Percentiles rank a stretch among this genome's conserved stretches.
phyloP scores from a whole-genome alignment of 169 alveolate species.

The Eimeria tenella region DNA sequence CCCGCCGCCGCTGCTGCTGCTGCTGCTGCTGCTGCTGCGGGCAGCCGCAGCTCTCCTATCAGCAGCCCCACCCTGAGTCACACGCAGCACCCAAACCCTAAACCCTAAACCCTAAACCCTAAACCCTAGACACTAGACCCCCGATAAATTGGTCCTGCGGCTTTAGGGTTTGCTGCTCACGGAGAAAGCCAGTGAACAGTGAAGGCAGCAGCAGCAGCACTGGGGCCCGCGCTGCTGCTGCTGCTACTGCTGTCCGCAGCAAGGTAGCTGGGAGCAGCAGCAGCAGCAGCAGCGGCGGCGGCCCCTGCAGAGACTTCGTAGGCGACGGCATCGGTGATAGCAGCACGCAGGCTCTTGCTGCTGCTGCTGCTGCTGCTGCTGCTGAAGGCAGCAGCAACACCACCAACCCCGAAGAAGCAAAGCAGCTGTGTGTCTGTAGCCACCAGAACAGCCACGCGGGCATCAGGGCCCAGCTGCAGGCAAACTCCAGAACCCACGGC shows the following conservation, averaged over 20 bases:
- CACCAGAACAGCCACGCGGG: slow-evolving; percentile 15
- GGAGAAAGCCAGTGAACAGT: slow-evolving; percentile 12
- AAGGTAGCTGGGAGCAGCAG: slow-evolving; percentile 30
- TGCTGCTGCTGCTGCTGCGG: slow-evolving; percentile 17
- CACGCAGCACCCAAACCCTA: slow-evolving; percentile 9
- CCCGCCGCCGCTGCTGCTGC: not conserved
- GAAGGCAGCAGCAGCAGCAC: not conserved
- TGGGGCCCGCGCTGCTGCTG: slow-evolving; percentile 25
- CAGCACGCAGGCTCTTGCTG: not conserved
- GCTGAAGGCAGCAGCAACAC: slow-evolving; percentile 17
- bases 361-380: not conserved
- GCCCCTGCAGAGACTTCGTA: slow-evolving; percentile 3
- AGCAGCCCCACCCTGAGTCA: slow-evolving; percentile 11
- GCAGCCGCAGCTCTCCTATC: slow-evolving; percentile 29
- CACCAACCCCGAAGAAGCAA: slow-evolving; percentile 15
- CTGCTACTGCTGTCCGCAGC: not conserved
- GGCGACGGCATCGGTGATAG: slow-evolving; percentile 4
- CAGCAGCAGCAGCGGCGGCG: slow-evolving; percentile 9
- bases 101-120: slow-evolving; percentile 52
- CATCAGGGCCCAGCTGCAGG: not conserved
- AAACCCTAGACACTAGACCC: slow-evolving; percentile 8
- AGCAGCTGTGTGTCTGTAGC: slow-evolving; percentile 14
- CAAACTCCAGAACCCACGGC: not conserved
- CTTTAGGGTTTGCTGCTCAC: not conserved
- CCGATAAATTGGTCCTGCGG: not conserved